Evolutionary conservation across 306 rosid species (phyloP), one percentile per base, ranked within the genome.

Genomic region (Canavalia ensiformis): DNA sequence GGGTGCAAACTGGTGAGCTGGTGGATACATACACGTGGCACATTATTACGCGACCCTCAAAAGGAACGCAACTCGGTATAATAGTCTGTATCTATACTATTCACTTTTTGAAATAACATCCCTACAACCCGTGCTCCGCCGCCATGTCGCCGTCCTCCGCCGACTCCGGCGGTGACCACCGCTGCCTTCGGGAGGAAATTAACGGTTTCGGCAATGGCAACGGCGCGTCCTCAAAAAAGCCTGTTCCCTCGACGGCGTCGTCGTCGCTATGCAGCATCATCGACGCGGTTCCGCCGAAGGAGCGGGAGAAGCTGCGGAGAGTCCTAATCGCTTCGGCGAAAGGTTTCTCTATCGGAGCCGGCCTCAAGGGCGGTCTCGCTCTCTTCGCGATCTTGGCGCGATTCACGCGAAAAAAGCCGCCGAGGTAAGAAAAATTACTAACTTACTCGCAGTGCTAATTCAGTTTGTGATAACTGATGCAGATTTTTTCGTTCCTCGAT

Each of bases 301-400:
- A 88, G 60, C 77, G 72, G 65, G 91, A 90, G 75, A 92, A 92
- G 89, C 89, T 96, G 0, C 86, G 89, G 75, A 83, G 92, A 60
- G 81, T 93, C 44, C 39, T 92, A n/a, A 30, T 82, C 11, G 90
- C 99, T 33, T 93, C 98, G 3, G 92, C 85, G 50, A 96, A 93
- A 79, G 98, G 98, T 33, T 96, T 96, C 97, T 64, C 91, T 2
- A 88, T 96, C 33, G 99, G 99, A 58, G 99, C 98, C 72, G 98
- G 98, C 64, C 79, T 96, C 70, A 93, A 93, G 74, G 99, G 98
- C 7, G 99, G 98, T 44, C 97, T 96, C 72, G 94, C 99, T 72
- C 88, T 93, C 75, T 93, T 96, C 86, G 91, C 99, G 35, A 88
- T 96, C 85, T 66, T 96, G 67, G 91, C 82, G 77, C 91, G 98